Evolutionary conservation across 2,329 filamentous ascomycete species (phyloP), one percentile per base, ranked within the genome.

Genomic region (Colletotrichum endophyticum): DNA sequence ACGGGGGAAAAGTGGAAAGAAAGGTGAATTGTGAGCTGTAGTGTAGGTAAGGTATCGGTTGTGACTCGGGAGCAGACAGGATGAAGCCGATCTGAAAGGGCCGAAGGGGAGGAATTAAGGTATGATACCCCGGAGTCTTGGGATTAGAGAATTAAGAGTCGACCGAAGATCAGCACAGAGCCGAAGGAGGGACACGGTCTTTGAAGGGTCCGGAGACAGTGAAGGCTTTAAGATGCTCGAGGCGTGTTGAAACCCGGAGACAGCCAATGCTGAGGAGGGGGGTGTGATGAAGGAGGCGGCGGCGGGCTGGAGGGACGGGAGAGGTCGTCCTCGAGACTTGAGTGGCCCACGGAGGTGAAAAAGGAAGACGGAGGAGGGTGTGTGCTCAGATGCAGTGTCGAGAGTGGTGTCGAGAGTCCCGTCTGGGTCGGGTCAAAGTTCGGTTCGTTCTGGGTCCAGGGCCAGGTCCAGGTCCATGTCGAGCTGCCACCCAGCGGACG

Each of bases 391-490:
- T 76, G 56, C 56, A 70, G 44, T 22, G 44, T 53, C 44, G n/a
- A 53, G 44, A 53, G 44, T 53, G 44, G 44, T 53, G n/a, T 53
- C n/a, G 44, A 53, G 44, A 22, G 44, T 53, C n/a, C 44, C 44
- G n/a, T 53, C 44, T 53, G 44, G 57, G 70, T 49, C 39, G 73
- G 73, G 73, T 75, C 73, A 73, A 59, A 66, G 73, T 66, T 62
- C 34, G 32, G 39, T 53, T 53, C 44, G 62, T 49, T 44, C 53
- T 53, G 61, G 59, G 61, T 59, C 73, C 70, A 69, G 70, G 61
- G 61, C 70, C 70, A 76, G 73, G 69, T 66, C 69, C 69, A 72
- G 69, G 73, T 59, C 70, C 64, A 76, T 73, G 73, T 76, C 73
- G 70, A 75, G 70, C 36, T 75, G 69, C 62, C 66, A 61, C 53